Conservation (phyloP, 768 basidiomycete species). For the Peribolospora baueri region DNA sequence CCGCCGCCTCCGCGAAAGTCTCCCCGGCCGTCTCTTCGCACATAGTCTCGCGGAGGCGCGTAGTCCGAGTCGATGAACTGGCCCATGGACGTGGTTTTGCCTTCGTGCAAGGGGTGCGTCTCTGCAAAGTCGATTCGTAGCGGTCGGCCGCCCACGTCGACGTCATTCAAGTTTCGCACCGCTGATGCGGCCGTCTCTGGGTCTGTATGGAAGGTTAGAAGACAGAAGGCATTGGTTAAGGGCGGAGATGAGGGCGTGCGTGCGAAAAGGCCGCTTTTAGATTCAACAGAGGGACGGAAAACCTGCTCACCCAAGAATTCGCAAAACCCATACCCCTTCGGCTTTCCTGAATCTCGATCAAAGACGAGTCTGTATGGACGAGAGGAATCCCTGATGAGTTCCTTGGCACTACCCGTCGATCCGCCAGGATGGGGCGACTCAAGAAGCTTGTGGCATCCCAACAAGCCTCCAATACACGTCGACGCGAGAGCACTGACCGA, state of each 20-base stretch:
- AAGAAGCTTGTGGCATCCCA: too few species aligned
- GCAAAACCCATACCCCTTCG: constrained; percentile 51
- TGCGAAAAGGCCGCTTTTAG: background rate
- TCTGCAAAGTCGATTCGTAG: constrained; percentile 85
- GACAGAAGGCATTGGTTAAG: constrained; percentile 2
- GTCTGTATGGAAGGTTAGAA: constrained; percentile 24
- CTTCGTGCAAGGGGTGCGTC: constrained; percentile 73
- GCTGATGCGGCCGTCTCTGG: constrained; percentile 89
- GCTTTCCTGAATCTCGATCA: constrained; percentile 50
- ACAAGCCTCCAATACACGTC: too few species aligned
- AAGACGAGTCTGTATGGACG: constrained; percentile 12
- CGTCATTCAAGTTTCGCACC: constrained; percentile 81
- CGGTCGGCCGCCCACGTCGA: constrained; percentile 72
- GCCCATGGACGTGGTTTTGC: constrained; percentile 59
- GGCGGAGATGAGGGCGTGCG: background rate
- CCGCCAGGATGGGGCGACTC: background rate
- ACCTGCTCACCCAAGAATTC: background rate
- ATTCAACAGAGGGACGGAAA: background rate
- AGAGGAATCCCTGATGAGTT: background rate
- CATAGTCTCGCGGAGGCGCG: background rate
- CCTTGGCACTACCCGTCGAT: background rate
- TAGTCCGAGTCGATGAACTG: constrained; percentile 20
- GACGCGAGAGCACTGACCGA: constrained; percentile 4
- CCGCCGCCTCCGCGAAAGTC: constrained; percentile 7
- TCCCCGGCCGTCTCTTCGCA: constrained; percentile 6